These are phyloP conservation scores for Phaseolus coccineus DNA, from an alignment of 331 rosid species.

Conservation along the genomic window DNA sequence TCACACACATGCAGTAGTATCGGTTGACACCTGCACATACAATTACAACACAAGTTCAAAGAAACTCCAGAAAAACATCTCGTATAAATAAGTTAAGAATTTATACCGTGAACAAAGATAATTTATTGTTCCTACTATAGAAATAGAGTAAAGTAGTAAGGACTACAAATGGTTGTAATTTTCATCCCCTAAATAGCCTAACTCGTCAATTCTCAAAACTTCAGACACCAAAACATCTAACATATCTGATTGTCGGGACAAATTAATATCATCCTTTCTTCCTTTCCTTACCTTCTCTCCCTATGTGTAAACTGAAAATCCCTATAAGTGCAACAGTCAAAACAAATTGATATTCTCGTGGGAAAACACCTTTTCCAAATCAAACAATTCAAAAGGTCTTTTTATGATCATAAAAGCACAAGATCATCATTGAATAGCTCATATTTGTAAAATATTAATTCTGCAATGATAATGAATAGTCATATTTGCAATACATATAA, in stretches of 20 bases:
- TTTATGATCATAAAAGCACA: background rate
- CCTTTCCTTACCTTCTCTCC: background rate
- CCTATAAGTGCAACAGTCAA: background rate
- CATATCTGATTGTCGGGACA: background rate
- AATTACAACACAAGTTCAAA: constrained; percentile 15
- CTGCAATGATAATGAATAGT: constrained; percentile 1
- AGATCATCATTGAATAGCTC: constrained; percentile 4
- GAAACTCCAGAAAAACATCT: background rate
- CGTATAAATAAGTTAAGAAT: background rate
- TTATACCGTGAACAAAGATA: constrained; percentile 18
- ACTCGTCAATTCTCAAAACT: constrained; percentile 4
- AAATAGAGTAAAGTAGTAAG: background rate
- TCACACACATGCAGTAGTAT: constrained; percentile 77
- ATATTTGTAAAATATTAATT: background rate
- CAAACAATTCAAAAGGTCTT: background rate
- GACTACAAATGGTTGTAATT: background rate
- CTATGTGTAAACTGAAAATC: background rate
- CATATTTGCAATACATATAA: background rate
- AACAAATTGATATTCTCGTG: constrained; percentile 13
- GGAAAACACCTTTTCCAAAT: background rate
- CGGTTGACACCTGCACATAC: constrained; percentile 75
- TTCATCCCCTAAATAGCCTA: constrained; percentile 11
- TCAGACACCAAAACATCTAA: background rate
- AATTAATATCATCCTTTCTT: constrained; percentile 12
- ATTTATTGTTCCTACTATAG: background rate